Base-by-base conservation (phyloP, 1,284 basidiomycete genomes). In the Moesziomyces globuligerus region DNA sequence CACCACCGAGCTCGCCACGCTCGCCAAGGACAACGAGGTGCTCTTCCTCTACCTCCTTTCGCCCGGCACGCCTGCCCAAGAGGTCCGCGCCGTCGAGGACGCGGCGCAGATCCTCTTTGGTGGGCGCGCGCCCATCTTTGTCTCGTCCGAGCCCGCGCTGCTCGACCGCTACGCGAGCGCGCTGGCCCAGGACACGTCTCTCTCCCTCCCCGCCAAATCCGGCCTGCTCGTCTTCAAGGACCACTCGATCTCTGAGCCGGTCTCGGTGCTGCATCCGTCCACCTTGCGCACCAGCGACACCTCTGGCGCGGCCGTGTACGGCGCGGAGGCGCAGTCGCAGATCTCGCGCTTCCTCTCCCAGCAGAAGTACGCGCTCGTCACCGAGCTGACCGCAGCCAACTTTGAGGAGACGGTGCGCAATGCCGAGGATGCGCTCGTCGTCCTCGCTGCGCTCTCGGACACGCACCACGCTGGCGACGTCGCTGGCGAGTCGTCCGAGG, bases 161-260 rank as follows among this genome's bases (percentile, higher is more conserved):
- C 51, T 79, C 5, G 62, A 55, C 2, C 64, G 65, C 17, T 79
- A 72, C 45, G 40, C 52, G 24, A 40, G 34, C 36, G 44, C 48
- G 5, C 41, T 70, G 18, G 43, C 52, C 3, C 49, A 61, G 32
- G 58, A 54, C 20, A 39, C 39, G 17, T 21, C 51, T 11, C 21
- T 37, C 10, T 50, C 48, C 18, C 51, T 59, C 18, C 53, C 46
- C 7, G 39, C 75, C 40, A 50, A 42, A 21, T 73, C 69, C 3
- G 76, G 47, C 10, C 45, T 82, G 41, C 74, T 82, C 32, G 80
- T 75, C 3, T 82, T 82, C 72, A 80, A 81, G 48, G 79, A 80
- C 28, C 70, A 60, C 46, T 61, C 57, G 20, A 23, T 55, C 7
- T 29, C 39, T 3, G 46, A 60, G n/a, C 79, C 79, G 7, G 58